These are phyloP conservation scores for Leishmania braziliensis DNA, from an alignment of 208 protist species.

Conservation along the genomic window DNA sequence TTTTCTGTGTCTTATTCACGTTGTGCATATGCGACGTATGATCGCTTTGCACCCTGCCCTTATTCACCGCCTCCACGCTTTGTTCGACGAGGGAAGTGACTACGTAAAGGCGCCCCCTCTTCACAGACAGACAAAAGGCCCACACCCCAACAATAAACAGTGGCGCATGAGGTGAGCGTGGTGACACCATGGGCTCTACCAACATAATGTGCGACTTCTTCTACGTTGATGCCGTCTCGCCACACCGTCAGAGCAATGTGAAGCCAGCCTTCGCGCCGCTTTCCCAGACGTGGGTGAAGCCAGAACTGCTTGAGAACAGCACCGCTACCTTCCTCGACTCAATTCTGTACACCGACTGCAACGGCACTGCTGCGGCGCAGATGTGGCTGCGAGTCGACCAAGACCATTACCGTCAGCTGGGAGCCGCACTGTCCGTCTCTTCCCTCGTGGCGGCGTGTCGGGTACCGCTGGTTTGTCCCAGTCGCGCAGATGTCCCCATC, in stretches of 20 bases:
- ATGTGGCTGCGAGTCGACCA: conserved; percentile 16
- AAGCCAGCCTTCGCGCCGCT: background rate
- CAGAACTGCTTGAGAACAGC: background rate
- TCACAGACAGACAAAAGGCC: background rate
- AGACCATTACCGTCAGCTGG: background rate
- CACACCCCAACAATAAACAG: background rate
- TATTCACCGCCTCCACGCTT: background rate
- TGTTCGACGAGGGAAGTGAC: background rate
- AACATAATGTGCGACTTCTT: conserved; percentile 10
- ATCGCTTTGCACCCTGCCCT: background rate
- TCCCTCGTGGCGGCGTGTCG: conserved; percentile 12
- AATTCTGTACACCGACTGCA: background rate
- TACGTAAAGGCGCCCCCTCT: background rate
- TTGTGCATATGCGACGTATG: background rate
- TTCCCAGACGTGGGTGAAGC: background rate
- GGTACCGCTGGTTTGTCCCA: conserved; percentile 7
- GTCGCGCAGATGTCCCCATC: background rate
- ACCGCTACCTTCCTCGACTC: conserved; percentile 1
- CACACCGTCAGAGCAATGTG: background rate
- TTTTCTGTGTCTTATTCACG: background rate
- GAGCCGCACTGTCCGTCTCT: background rate
- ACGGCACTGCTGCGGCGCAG: background rate
- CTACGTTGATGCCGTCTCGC: background rate
- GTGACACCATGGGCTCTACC: background rate
- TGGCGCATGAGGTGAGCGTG: background rate